Conservation (phyloP, 1,284 basidiomycete species). For the Entoloma clypeatum region DNA sequence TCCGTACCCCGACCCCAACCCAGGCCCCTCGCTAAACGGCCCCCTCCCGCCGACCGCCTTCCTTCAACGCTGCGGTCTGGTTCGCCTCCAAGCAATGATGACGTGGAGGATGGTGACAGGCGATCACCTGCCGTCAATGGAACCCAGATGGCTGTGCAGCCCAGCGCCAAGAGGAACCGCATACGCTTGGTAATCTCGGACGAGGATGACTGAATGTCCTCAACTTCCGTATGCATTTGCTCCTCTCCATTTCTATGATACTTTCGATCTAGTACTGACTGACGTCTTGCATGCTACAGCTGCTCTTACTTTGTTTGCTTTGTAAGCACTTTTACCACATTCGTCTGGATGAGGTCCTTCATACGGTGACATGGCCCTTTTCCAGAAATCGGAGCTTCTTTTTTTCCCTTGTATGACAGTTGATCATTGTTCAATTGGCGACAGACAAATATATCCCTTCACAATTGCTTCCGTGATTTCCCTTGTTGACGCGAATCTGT, state of each 20-base stretch:
- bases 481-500: no score
- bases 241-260: neutral
- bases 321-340: no score
- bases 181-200: constrained; percentile 45
- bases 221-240: constrained; percentile 12
- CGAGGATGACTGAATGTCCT: constrained; percentile 29
- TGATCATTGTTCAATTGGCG: no score
- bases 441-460: no score
- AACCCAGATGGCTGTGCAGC: constrained; percentile 1
- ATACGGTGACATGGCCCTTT: no score
- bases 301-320: neutral
- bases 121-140: constrained; percentile 4
- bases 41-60: constrained; percentile 11
- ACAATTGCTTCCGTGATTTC: no score
- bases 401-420: no score
- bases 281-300: no score
- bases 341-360: no score
- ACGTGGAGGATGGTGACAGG: constrained; percentile 4
- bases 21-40: constrained; percentile 15
- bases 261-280: constrained; percentile 1
- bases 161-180: constrained; percentile 26
- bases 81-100: neutral
- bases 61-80: constrained; percentile 1
- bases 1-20: constrained; percentile 21
- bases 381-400: no score